Conservation (phyloP, 805 yeast genomes). For the Ogataea trehaloabstinens region DNA sequence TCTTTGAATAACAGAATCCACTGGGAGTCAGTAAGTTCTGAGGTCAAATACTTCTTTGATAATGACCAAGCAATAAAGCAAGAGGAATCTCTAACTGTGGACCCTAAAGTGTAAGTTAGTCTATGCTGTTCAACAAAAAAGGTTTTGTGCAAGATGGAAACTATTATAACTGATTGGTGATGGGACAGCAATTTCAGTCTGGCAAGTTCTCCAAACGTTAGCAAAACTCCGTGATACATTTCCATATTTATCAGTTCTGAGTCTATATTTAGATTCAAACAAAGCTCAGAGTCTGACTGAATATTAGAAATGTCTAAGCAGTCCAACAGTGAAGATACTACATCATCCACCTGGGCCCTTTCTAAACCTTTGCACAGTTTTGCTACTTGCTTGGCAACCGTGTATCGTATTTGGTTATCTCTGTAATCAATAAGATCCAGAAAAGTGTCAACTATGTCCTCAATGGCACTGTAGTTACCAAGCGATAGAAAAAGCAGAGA, state of each 20-base stretch:
- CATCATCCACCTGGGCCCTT: conserved; percentile 39
- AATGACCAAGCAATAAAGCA: conserved; percentile 85
- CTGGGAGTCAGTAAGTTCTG: conserved; percentile 18
- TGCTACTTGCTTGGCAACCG: conserved; percentile 65
- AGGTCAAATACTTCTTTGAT: conserved; percentile 38
- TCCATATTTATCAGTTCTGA: conserved; percentile 37
- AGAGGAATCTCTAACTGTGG: conserved; percentile 78
- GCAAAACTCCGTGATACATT: conserved; percentile 56
- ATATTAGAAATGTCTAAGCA: conserved; percentile 31
- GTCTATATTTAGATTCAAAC: conserved; percentile 18
- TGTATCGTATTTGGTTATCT: conserved; percentile 59
- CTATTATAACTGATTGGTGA: conserved; percentile 22
- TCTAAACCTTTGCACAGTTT: conserved; percentile 38
- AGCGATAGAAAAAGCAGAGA: conserved; percentile 26
- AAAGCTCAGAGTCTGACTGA: not conserved
- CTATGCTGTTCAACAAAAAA: conserved; percentile 58
- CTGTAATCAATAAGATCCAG: conserved; percentile 41
- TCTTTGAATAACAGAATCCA: conserved; percentile 29
- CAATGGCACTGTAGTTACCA: conserved; percentile 39
- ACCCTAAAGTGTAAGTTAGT: conserved; percentile 53
- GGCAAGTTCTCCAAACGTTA: conserved; percentile 52
- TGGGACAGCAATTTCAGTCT: conserved; percentile 19
- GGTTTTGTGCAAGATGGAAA: conserved; percentile 42
- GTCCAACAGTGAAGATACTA: conserved; percentile 33
- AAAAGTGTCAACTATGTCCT: conserved; percentile 48